phyloP scores from a whole-genome alignment of 2,329 filamentous ascomycete genomes.

The Fusarium temperatum region DNA sequence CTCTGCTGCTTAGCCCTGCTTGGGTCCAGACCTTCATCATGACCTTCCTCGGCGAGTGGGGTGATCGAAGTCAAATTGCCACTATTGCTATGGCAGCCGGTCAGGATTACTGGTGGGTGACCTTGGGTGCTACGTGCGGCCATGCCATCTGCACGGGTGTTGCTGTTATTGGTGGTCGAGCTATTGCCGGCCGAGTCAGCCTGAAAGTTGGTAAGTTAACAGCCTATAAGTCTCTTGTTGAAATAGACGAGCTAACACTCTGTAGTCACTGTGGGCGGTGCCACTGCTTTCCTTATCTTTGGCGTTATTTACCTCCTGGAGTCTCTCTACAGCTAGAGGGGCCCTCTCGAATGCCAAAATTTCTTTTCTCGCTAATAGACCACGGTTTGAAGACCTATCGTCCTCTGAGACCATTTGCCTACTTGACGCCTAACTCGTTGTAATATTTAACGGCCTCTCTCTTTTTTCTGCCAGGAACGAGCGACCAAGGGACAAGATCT shows the following conservation, averaged over 20 bases:
- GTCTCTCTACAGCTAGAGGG: slow-evolving; percentile 66
- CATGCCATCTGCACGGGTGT: slow-evolving; percentile 91
- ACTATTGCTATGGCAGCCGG: slow-evolving; percentile 99
- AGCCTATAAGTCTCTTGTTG: neutral
- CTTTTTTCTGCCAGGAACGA: neutral
- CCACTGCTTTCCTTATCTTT: slow-evolving; percentile 88
- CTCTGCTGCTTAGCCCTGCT: slow-evolving; percentile 88
- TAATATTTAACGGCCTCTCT: slow-evolving; percentile 35
- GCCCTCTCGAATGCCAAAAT: neutral
- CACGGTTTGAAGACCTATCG: slow-evolving; percentile 11
- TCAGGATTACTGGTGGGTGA: slow-evolving; percentile 99
- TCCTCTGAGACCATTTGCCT: slow-evolving; percentile 22
- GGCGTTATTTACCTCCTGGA: slow-evolving; percentile 92
- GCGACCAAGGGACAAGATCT: slow-evolving; percentile 1
- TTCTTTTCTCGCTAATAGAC: slow-evolving; percentile 19
- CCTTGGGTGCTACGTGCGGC: slow-evolving; percentile 83
- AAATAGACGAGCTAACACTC: slow-evolving; percentile 33
- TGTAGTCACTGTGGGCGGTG: slow-evolving; percentile 89
- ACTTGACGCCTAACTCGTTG: slow-evolving; percentile 31
- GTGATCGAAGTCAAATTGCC: slow-evolving; percentile 95
- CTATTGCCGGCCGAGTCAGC: slow-evolving; percentile 92
- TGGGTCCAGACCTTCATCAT: slow-evolving; percentile 99
- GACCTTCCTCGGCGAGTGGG: slow-evolving; percentile 99
- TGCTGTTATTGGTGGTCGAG: slow-evolving; percentile 90
- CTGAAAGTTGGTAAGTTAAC: slow-evolving; percentile 87